Conservation (phyloP, 768 basidiomycete genomes). For the Phanerodontia chrysosporium region DNA sequence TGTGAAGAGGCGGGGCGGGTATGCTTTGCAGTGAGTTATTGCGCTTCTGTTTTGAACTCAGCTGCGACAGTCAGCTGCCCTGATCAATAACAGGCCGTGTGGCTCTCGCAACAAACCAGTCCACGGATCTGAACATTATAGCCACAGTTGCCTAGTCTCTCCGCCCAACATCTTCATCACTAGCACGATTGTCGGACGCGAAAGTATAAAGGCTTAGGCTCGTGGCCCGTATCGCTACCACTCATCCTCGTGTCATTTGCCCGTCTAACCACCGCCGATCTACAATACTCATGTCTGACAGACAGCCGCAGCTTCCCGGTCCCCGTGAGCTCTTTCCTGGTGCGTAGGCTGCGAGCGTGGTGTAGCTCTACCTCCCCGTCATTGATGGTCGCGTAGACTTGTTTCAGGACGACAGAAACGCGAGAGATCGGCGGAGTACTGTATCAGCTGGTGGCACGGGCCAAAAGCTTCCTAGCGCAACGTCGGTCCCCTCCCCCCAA, state of each 20-base stretch:
- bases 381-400: neutral
- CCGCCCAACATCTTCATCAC: neutral
- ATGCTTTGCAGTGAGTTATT: neutral
- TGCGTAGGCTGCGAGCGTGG: neutral
- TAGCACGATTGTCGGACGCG: neutral
- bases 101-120: neutral
- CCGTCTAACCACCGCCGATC: neutral
- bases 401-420: neutral
- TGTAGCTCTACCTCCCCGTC: too few species aligned
- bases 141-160: neutral
- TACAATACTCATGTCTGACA: neutral
- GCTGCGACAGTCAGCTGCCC: neutral
- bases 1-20: neutral
- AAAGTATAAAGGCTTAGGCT: neutral
- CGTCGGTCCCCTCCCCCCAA: too few species aligned
- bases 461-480: too few species aligned
- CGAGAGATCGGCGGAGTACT: neutral
- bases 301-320: neutral
- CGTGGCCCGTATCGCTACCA: neutral
- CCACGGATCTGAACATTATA: neutral
- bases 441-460: too few species aligned
- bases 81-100: neutral
- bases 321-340: neutral
- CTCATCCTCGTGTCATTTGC: neutral
- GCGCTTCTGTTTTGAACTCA: neutral